Conservation (phyloP, 2,329 filamentous ascomycete genomes). For the Paramyrothecium roridum region DNA sequence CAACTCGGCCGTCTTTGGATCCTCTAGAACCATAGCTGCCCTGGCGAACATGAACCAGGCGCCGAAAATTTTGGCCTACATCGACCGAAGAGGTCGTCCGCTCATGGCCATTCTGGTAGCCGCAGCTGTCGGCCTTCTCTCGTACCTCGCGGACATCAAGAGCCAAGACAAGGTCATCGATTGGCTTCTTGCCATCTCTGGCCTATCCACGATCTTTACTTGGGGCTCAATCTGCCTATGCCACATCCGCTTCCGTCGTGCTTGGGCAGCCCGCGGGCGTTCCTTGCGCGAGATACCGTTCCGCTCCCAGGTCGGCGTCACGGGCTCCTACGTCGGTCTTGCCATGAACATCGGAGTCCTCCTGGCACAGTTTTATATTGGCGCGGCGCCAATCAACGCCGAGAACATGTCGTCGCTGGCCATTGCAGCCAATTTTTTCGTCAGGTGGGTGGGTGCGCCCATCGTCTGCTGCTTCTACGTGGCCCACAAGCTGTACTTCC, state of each 20-base stretch:
- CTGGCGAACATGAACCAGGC: conserved; percentile 86
- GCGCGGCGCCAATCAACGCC: conserved; percentile 70
- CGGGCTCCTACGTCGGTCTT: conserved; percentile 79
- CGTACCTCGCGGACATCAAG: conserved; percentile 68
- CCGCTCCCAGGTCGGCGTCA: conserved; percentile 71
- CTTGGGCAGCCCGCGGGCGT: conserved; percentile 70
- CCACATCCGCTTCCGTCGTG: conserved; percentile 85
- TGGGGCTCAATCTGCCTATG: conserved; percentile 85
- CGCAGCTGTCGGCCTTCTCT: conserved; percentile 66
- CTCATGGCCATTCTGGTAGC: conserved; percentile 69
- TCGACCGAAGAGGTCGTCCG: conserved; percentile 79
- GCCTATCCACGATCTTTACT: conserved; percentile 71
- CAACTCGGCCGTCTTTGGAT: conserved; percentile 89
- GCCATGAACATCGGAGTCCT: conserved; percentile 73
- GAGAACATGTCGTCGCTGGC: conserved; percentile 34
- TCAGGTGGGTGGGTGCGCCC: conserved; percentile 67
- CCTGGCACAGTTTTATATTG: conserved; percentile 84
- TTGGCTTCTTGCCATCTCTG: conserved; percentile 77
- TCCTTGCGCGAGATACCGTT: conserved; percentile 78
- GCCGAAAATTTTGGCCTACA: conserved; percentile 72
- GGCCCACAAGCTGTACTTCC: conserved; percentile 71
- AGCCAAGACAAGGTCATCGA: conserved; percentile 63
- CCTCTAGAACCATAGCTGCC: conserved; percentile 83
- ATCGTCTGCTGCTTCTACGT: conserved; percentile 67
- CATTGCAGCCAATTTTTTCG: conserved; percentile 67